Base-by-base conservation (phyloP, 1,284 basidiomycete species). In the Abortiporus biennis region DNA sequence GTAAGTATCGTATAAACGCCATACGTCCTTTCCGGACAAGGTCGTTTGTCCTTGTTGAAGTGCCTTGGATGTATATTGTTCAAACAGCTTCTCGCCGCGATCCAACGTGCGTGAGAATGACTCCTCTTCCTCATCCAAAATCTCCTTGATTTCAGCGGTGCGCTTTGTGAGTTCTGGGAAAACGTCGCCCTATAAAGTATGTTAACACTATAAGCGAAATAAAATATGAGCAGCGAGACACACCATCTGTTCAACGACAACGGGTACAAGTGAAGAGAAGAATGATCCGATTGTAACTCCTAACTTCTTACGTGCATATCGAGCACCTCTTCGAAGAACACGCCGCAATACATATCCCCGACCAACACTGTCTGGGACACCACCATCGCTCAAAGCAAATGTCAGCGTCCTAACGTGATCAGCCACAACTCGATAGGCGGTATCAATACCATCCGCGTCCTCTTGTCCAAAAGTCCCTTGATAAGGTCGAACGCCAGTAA, bases 1-100 rank as follows among this genome's bases (percentile, higher is more conserved):
- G 61, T 91, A 99, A 0, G 96, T 99, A 63, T 99, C 96, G 63
- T 99, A 99, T 41, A 99, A 68, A 23, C 91, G 78, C 95, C 95
- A 99, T 21, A 97, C 91, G 57, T 99, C 95, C 55, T 85, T 85
- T 13, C 95, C 95, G 50, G 74, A 82, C 34, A 99, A 78, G 50
- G 81, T 76, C 42, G 73, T 86, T 6, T 68, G 56, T 11, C 81
- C 82, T 35, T 75, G 71, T 36, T 84, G 75, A 49, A 74, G 73
- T 6, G 93, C 83, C 40, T 77, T 75, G 20, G 70, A 63, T 20
- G 90, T 89, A 63, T 92, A 98, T 57, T 90, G 83, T 52, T 95
- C 93, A 63, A 99, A 99, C 5, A 99, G 74, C 58, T 87, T 93
- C 70, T 99, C 95, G 30, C 95, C 96, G 34, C 96, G 85, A 66